phyloP scores from a whole-genome alignment of 805 yeast species.

The Wickerhamiella azyma region DNA sequence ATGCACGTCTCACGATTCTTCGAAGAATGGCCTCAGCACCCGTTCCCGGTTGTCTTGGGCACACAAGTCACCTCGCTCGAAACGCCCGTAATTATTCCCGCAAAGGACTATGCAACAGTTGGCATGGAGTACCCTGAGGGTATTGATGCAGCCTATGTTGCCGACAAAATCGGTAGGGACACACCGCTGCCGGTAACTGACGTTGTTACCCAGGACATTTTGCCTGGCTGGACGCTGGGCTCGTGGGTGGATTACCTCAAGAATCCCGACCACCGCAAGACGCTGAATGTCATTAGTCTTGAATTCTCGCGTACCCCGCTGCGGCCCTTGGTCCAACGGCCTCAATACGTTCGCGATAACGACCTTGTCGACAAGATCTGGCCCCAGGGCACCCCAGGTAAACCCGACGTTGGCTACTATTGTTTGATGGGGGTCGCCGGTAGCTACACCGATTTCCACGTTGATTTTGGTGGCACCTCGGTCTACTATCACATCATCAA shows the following conservation, averaged over 20 bases:
- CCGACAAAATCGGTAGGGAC: constrained; percentile 49
- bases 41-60: constrained; percentile 24
- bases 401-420: constrained; percentile 43
- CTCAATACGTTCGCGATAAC: constrained; percentile 44
- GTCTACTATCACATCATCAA: constrained; percentile 71
- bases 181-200: constrained; percentile 73
- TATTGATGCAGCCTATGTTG: constrained; percentile 42
- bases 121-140: constrained; percentile 44
- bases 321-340: constrained; percentile 43
- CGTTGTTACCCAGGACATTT: constrained; percentile 57
- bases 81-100: constrained; percentile 35
- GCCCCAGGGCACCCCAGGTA: constrained; percentile 25
- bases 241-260: constrained; percentile 65
- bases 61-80: constrained; percentile 26
- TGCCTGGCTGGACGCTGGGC: constrained; percentile 50
- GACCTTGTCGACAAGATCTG: constrained; percentile 64
- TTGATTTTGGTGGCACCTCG: constrained; percentile 86
- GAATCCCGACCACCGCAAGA: constrained; percentile 41
- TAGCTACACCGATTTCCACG: constrained; percentile 79
- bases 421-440: constrained; percentile 73
- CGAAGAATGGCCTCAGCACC: constrained; percentile 18
- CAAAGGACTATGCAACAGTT: constrained; percentile 22
- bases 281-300: constrained; percentile 67
- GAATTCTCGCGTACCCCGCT: constrained; percentile 53
- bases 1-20: constrained; percentile 13